phyloP scores from a whole-genome alignment of 768 basidiomycete genomes.

The Dioszegia aurantiaca region DNA sequence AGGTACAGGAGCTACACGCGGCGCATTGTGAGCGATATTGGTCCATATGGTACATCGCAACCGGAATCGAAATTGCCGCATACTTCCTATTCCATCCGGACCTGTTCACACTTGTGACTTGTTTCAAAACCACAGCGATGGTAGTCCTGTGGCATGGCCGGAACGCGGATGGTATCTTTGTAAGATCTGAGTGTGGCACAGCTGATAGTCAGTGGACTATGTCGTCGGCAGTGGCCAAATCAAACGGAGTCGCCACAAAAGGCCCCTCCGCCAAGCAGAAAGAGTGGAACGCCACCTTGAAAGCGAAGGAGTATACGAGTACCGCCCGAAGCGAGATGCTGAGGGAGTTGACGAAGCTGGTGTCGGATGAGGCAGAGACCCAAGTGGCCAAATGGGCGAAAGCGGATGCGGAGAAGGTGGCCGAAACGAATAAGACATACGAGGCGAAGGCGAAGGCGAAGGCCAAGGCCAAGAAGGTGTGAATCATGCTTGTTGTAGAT shows the following conservation, averaged over 20 bases:
- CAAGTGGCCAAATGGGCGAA: background rate
- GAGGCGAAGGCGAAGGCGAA: background rate
- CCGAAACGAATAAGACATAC: background rate
- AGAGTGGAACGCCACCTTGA: constrained; percentile 13
- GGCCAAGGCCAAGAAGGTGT: constrained; percentile 8
- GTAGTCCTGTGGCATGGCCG: constrained; percentile 30
- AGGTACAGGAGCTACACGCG: constrained; percentile 5
- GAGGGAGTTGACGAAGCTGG: background rate
- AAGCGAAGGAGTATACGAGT: constrained; percentile 6
- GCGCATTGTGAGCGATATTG: constrained; percentile 36
- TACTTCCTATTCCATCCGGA: constrained; percentile 38
- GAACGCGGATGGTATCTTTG: constrained; percentile 27
- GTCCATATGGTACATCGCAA: constrained; percentile 27
- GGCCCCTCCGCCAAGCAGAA: constrained; percentile 2
- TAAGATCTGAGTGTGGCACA: constrained; percentile 13
- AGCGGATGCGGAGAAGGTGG: background rate
- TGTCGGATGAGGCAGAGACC: background rate
- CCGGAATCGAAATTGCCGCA: constrained; percentile 19
- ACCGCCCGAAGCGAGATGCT: constrained; percentile 17
- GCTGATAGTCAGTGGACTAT: constrained; percentile 11
- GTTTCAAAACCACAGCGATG: constrained; percentile 34
- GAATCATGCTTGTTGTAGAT: constrained; percentile 52
- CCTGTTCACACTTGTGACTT: constrained; percentile 35
- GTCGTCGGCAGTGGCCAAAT: background rate
- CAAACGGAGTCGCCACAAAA: background rate